A percentile compares a stretch with the other conserved stretches of the same genome.
These are phyloP conservation scores for Candida mesenterica DNA, from an alignment of 1,139 yeast species.

Conservation along the genomic window DNA sequence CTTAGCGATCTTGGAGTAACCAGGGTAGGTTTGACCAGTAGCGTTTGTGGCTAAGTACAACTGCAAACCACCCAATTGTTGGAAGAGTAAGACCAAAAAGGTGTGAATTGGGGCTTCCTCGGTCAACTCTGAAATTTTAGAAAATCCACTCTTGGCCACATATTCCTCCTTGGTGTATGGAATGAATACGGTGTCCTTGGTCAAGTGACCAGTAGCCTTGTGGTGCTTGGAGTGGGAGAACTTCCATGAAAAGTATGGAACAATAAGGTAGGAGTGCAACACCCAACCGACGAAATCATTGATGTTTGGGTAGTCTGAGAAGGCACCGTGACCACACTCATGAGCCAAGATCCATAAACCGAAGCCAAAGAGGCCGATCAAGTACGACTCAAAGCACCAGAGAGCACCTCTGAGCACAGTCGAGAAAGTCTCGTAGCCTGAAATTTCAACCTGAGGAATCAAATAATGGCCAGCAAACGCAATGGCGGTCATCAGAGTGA, in stretches of 20 bases:
- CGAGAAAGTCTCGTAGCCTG: constrained; percentile 34
- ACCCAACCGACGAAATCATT: constrained; percentile 62
- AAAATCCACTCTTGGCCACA: constrained; percentile 17
- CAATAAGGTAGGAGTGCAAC: constrained; percentile 55
- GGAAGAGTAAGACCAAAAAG: constrained; percentile 41
- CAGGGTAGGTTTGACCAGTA: constrained; percentile 50
- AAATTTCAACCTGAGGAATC: constrained; percentile 46
- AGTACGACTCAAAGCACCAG: constrained; percentile 53
- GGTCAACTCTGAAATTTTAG: constrained; percentile 42
- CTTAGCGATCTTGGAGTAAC: constrained; percentile 30
- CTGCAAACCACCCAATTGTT: constrained; percentile 57
- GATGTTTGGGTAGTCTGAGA: constrained; percentile 53
- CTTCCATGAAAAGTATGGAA: constrained; percentile 65
- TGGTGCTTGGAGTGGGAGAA: constrained; percentile 61
- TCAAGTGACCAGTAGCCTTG: constrained; percentile 60
- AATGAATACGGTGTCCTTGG: constrained; percentile 61
- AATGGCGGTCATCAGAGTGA: constrained; percentile 39
- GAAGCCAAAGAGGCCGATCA: constrained; percentile 47
- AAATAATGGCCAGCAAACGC: constrained; percentile 47
- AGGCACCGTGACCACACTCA: constrained; percentile 67
- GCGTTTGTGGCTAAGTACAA: constrained; percentile 49
- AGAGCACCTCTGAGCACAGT: constrained; percentile 46
- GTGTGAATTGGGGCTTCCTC: constrained; percentile 57
- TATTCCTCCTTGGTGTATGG: constrained; percentile 54
- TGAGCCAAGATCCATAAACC: constrained; percentile 66